phyloP scores from a whole-genome alignment of 2,329 filamentous ascomycete species.

The Aspergillus sergii region DNA sequence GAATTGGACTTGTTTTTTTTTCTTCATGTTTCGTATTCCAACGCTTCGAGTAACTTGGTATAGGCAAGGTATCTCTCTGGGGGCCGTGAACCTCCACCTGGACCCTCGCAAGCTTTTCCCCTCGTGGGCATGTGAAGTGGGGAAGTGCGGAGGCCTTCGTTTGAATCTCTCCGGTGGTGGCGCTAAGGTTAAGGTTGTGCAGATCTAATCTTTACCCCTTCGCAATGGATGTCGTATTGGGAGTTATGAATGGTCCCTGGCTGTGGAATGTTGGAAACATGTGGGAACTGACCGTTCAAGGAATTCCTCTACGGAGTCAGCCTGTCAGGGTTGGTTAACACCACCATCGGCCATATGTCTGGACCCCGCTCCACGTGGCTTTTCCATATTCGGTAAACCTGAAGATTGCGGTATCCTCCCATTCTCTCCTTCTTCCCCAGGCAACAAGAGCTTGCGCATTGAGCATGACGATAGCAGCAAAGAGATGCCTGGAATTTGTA shows the following conservation, averaged over 20 bases:
- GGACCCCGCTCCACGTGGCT: not conserved
- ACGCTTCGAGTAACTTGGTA: not conserved
- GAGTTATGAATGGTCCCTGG: not conserved
- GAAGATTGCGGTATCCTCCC: not conserved
- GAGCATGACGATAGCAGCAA: no score
- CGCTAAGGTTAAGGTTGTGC: not conserved
- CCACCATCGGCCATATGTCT: not conserved
- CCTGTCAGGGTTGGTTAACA: no score
- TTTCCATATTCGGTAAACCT: not conserved
- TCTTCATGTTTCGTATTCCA: not conserved
- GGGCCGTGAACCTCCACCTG: no score
- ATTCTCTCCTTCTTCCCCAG: not conserved
- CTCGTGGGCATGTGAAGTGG: conserved; percentile 2
- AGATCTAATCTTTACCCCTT: not conserved
- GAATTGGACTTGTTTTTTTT: not conserved
- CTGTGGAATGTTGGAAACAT: no score
- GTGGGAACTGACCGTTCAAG: no score
- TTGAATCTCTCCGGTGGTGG: not conserved
- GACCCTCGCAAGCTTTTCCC: not conserved
- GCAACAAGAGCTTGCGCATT: conserved; percentile 1
- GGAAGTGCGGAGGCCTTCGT: conserved; percentile 11
- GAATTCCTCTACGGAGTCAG: no score
- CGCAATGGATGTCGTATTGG: conserved; percentile 5
- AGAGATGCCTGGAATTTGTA: no score
- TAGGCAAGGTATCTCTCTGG: not conserved